Conservation (phyloP, 1,139 yeast genomes). For the Pichia sp. region DNA sequence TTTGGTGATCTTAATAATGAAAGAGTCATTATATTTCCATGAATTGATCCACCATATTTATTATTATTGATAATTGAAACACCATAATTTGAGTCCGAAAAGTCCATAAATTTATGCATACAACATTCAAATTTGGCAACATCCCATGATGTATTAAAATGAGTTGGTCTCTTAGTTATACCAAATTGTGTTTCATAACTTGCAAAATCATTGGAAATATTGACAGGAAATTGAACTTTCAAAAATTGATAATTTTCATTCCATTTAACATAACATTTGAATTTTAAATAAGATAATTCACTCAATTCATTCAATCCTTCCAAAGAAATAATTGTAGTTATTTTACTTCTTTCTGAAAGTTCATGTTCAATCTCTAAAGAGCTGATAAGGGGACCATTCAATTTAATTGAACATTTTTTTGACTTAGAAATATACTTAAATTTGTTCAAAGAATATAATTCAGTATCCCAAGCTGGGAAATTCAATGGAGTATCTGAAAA, state of each 20-base stretch:
- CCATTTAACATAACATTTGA: constrained; percentile 75
- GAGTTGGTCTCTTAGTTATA: constrained; percentile 83
- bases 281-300: constrained; percentile 34
- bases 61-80: constrained; percentile 78
- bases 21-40: constrained; percentile 80
- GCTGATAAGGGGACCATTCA: constrained; percentile 51
- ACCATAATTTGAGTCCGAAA: constrained; percentile 79
- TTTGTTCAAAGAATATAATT: constrained; percentile 71
- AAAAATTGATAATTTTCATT: constrained; percentile 79
- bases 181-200: constrained; percentile 93
- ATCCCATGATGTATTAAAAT: constrained; percentile 92
- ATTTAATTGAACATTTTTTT: constrained; percentile 39
- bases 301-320: constrained; percentile 41
- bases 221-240: constrained; percentile 92
- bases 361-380: constrained; percentile 54
- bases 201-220: constrained; percentile 66
- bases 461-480: constrained; percentile 98
- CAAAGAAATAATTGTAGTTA: constrained; percentile 65
- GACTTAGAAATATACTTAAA: constrained; percentile 46
- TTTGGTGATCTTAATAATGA: constrained; percentile 80
- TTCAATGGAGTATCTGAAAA: constrained; percentile 85
- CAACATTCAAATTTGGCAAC: constrained; percentile 94
- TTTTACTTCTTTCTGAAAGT: constrained; percentile 49
- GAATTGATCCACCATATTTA: constrained; percentile 88
- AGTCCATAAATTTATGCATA: constrained; percentile 88